Evolutionary conservation across 2,329 filamentous ascomycete genomes (phyloP).

Genomic region (Fusarium xyrophilum): DNA sequence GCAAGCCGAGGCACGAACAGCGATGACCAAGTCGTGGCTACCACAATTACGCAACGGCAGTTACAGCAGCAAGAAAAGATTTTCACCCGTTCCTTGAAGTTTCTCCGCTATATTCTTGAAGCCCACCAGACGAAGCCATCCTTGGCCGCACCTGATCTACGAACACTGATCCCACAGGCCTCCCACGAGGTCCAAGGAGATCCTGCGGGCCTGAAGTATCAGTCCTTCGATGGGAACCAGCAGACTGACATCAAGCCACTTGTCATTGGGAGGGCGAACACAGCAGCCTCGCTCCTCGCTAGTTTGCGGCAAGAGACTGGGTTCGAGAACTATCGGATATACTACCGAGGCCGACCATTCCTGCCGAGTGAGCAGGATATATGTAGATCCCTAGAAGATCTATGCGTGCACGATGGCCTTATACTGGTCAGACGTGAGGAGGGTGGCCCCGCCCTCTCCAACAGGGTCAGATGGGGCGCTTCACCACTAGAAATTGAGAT

Average conservation of each 20-base stretch:
- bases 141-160: conserved; percentile 65
- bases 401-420: conserved; percentile 69
- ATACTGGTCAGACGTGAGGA: conserved; percentile 70
- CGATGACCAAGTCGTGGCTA: conserved; percentile 61
- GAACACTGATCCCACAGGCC: conserved; percentile 59
- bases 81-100: conserved; percentile 72
- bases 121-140: conserved; percentile 68
- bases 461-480: conserved; percentile 57
- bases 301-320: conserved; percentile 73
- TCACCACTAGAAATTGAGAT: conserved; percentile 79
- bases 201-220: conserved; percentile 72
- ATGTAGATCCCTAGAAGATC: conserved; percentile 69
- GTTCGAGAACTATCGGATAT: conserved; percentile 77
- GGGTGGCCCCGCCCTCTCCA: conserved; percentile 51
- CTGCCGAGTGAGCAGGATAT: conserved; percentile 65
- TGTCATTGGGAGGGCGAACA: conserved; percentile 73
- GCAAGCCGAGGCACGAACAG: conserved; percentile 54
- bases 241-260: conserved; percentile 68
- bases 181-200: conserved; percentile 66
- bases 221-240: conserved; percentile 70
- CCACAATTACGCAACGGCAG: conserved; percentile 57
- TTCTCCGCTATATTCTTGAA: conserved; percentile 71
- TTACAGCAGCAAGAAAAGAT: conserved; percentile 59
- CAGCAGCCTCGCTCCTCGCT: conserved; percentile 71
- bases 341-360: conserved; percentile 72